Conservation (phyloP, 371 early-diverging fungal genomes). For the Mortierella sp. region DNA sequence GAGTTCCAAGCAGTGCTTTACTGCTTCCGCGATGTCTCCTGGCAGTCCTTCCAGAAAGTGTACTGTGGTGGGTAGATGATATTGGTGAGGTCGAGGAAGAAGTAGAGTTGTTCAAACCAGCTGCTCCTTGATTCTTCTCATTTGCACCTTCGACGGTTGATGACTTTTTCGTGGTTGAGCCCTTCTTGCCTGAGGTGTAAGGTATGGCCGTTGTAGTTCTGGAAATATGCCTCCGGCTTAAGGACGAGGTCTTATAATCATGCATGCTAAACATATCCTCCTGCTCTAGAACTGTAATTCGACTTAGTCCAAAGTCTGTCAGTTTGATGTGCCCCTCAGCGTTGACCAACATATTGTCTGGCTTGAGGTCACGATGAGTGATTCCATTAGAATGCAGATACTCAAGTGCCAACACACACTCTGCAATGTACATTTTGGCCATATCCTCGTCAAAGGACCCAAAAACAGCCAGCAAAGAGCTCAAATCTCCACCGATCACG, state of each 20-base stretch:
- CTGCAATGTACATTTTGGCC: conserved; percentile 91
- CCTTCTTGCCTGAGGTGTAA: conserved; percentile 26
- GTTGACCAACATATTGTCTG: conserved; percentile 86
- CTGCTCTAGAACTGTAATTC: conserved; percentile 67
- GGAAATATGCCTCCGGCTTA: conserved; percentile 23
- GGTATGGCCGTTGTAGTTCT: conserved; percentile 1
- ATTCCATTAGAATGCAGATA: conserved; percentile 88
- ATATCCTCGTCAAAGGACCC: conserved; percentile 86
- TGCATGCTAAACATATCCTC: conserved; percentile 45
- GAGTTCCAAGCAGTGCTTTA: conserved; percentile 87
- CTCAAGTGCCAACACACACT: conserved; percentile 90
- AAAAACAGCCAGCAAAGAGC: conserved; percentile 82
- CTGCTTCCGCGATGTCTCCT: conserved; percentile 55
- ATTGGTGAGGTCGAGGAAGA: conserved; percentile 6
- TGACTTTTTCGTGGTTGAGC: conserved; percentile 20
- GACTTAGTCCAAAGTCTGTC: conserved; percentile 94
- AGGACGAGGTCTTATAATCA: conserved; percentile 39
- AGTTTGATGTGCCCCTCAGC: conserved; percentile 89
- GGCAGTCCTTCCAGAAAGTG: conserved; percentile 23
- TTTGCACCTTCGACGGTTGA: neutral
- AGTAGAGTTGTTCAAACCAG: neutral
- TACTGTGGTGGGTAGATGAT: neutral
- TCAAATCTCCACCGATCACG: conserved; percentile 96
- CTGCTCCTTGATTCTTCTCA: neutral
- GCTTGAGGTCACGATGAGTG: conserved; percentile 88